Base-by-base conservation (phyloP, 2,329 filamentous ascomycete genomes). In the Immersiporthe knoxdaviesiana region DNA sequence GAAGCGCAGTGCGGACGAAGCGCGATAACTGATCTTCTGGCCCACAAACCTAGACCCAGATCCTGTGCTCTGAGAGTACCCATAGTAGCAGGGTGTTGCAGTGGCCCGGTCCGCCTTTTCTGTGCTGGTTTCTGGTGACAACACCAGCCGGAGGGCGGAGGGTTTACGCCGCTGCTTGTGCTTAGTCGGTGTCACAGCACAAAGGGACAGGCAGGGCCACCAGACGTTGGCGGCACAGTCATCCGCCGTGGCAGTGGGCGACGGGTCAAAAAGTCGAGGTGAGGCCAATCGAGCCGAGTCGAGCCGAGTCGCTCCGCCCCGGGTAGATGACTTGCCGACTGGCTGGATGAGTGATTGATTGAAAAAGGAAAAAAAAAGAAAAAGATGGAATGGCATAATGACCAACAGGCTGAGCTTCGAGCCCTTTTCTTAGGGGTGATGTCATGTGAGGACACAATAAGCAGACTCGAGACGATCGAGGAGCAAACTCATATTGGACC, bases 181-280 rank as follows among this genome's bases (percentile, higher is more conserved):
- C 35, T 39, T 50, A 63, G 59, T 66, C 16, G 62, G 59, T 41
- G 66, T 30, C 59, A 60, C 61, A 35, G 41, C 44, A 50, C n/a
- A 52, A 63, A 32, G 61, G 37, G 50, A 56, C 50, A 32, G 63
- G 56, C 50, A 32, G 63, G 56, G 65, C 58, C 37, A 63, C 58
- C 37, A 63, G 59, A 68, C 66, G 24, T 61, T 66, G 66, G 63
- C 52, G 63, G 63, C 66, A 68, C 63, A 68, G 69, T 68, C 63
- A 66, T 68, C 69, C 65, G 67, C 63, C 63, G 60, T 37, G 32
- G 64, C 56, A 60, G 41, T 14, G 30, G 39, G 24, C 14, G 60
- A 21, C 10, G n/a, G n/a, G 24, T n/a, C 39, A 63, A 39, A 21
- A 39, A 18, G 32, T n/a, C n/a, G 59, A 61, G 59, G 21, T 35